A percentile compares a stretch with the other conserved stretches of the same genome.
Evolutionary conservation across 768 basidiomycete species (phyloP).

Genomic region (Boletus rufocinnamomeus): DNA sequence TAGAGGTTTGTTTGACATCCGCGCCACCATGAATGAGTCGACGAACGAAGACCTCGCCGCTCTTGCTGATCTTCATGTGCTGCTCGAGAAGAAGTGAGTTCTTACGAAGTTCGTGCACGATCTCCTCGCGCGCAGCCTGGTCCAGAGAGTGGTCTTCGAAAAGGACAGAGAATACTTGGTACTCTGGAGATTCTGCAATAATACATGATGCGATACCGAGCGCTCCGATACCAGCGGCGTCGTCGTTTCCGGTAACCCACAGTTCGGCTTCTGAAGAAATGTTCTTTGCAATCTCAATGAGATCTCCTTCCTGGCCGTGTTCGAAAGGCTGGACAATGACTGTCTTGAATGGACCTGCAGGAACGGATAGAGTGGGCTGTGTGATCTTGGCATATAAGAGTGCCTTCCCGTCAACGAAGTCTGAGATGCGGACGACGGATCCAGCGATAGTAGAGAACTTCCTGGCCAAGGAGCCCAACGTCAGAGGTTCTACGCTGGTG

Average conservation of each 20-base stretch:
- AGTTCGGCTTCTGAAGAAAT: conserved; percentile 29
- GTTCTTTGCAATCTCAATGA: conserved; percentile 29
- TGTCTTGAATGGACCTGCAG: conserved; percentile 25
- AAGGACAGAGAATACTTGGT: conserved; percentile 30
- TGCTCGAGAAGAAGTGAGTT: conserved; percentile 31
- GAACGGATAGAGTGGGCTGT: conserved; percentile 15
- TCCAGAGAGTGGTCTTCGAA: conserved; percentile 33
- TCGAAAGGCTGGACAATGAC: conserved; percentile 29
- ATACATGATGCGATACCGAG: conserved; percentile 32
- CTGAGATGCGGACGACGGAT: conserved; percentile 14
- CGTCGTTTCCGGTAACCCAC: conserved; percentile 34
- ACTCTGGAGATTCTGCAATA: conserved; percentile 33
- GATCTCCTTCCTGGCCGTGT: conserved; percentile 30
- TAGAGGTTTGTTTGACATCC: conserved; percentile 18
- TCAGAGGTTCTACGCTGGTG: conserved; percentile 14
- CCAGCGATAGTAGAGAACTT: conserved; percentile 17
- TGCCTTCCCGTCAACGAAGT: conserved; percentile 12
- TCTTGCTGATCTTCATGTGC: conserved; percentile 31
- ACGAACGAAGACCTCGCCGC: conserved; percentile 31
- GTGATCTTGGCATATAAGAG: conserved; percentile 19
- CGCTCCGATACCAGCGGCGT: conserved; percentile 34
- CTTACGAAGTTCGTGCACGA: conserved; percentile 28
- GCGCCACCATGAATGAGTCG: conserved; percentile 31
- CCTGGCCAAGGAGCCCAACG: conserved; percentile 11
- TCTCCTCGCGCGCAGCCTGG: conserved; percentile 23